These are phyloP conservation scores for Suillus cothurnatus DNA, from an alignment of 768 basidiomycete genomes.

Conservation along the genomic window DNA sequence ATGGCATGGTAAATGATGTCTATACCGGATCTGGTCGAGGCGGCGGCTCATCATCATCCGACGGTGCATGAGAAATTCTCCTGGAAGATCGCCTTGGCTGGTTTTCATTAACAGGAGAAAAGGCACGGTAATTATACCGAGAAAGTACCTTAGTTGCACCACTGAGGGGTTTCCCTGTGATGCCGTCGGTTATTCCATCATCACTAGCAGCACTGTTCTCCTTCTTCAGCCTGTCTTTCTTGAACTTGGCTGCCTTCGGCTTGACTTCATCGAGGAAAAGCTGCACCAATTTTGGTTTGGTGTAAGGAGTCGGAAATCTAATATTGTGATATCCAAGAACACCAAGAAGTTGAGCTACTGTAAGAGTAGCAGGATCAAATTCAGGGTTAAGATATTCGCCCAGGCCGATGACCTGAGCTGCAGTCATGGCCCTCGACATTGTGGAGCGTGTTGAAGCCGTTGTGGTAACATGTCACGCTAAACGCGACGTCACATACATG, in stretches of 20 bases:
- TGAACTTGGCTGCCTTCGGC: conserved; percentile 54
- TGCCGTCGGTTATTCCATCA: conserved; percentile 79
- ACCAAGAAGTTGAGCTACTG: conserved; percentile 80
- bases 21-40: conserved; percentile 61
- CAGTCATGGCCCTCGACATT: conserved; percentile 76
- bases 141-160: conserved; percentile 46
- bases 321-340: conserved; percentile 78
- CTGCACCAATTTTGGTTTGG: conserved; percentile 75
- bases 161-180: conserved; percentile 72
- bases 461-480: conserved; percentile 7
- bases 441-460: conserved; percentile 18
- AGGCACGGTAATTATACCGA: not conserved
- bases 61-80: conserved; percentile 60
- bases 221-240: conserved; percentile 63
- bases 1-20: conserved; percentile 13
- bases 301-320: conserved; percentile 71
- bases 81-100: conserved; percentile 60
- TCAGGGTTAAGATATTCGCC: conserved; percentile 82
- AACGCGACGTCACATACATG: conserved; percentile 14
- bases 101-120: conserved; percentile 18
- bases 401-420: conserved; percentile 69
- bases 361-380: conserved; percentile 74
- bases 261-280: conserved; percentile 81
- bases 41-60: conserved; percentile 42
- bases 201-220: conserved; percentile 76